Conservation (phyloP, 495 filamentous ascomycete genomes). For the Lophiostoma macrostomum region DNA sequence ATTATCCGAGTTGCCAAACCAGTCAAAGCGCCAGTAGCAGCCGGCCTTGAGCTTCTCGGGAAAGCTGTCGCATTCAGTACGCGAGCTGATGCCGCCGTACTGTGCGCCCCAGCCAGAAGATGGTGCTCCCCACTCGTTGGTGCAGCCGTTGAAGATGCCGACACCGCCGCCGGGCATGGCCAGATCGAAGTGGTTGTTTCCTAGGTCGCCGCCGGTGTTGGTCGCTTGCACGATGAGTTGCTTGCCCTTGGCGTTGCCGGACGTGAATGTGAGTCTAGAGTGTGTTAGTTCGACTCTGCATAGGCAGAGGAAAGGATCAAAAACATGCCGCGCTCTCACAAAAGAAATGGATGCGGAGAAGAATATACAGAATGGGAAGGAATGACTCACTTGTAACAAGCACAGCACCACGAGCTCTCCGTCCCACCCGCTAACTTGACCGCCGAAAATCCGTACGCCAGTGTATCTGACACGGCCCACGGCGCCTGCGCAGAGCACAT, state of each 20-base stretch:
- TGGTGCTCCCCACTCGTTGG: conserved; percentile 59
- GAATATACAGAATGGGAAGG: background rate
- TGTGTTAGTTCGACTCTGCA: background rate
- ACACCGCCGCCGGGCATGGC: conserved; percentile 67
- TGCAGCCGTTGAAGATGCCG: conserved; percentile 63
- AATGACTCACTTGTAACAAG: conserved; percentile 55
- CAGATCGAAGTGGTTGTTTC: conserved; percentile 60
- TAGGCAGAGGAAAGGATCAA: background rate
- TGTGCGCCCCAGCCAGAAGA: conserved; percentile 55
- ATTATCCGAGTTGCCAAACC: conserved; percentile 62
- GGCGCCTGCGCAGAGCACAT: conserved; percentile 63
- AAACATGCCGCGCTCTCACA: too few relatives aligned
- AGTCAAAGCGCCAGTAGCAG: conserved; percentile 70
- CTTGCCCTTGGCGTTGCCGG: conserved; percentile 54
- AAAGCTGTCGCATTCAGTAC: conserved; percentile 54
- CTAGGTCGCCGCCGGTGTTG: conserved; percentile 61
- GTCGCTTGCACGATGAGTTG: conserved; percentile 67
- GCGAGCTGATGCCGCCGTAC: conserved; percentile 58
- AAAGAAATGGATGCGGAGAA: too few relatives aligned
- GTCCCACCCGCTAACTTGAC: conserved; percentile 53
- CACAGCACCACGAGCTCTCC: conserved; percentile 62
- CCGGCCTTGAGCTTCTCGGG: conserved; percentile 56
- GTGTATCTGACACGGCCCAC: conserved; percentile 57
- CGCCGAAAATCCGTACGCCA: conserved; percentile 64
- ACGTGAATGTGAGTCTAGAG: conserved; percentile 56